Base-by-base conservation (phyloP, 306 rosid genomes). In the Citrullus colocynthis region DNA sequence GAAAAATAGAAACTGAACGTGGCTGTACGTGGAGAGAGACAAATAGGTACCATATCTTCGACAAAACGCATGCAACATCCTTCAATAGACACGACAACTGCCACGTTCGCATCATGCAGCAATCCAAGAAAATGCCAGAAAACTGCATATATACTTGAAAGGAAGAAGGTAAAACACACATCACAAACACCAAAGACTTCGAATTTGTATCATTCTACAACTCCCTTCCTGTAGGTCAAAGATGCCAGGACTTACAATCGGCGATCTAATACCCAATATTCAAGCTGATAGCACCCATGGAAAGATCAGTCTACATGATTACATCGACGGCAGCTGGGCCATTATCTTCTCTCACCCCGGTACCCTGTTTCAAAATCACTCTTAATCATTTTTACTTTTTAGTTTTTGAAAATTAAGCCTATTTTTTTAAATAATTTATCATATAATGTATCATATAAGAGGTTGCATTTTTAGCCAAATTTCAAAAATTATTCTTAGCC, bases 301-400 rank as follows among this genome's bases (percentile, higher is more conserved):
- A 61, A 90, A n/a, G 65, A 81, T 90, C 86, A 86, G 65, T 10
- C 93, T 94, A 36, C 86, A 90, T 55, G 75, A 83, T 30, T 89
- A 76, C 83, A 83, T 89, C 79, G 75, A 82, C 14, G 81, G 80
- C 78, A 49, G 69, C 78, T 89, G 96, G 97, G 84, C 86, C 85
- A 83, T 91, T 79, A 74, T 94, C 77, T 94, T 94, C 93, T 94
- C 96, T 77, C 98, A 94, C 85, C 98, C 97, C 0, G 92, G 93
- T 59, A 24, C 54, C 0, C 49, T 30, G 28, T 24, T 28, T 48
- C 54, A 48, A 48, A 5, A 48, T 48, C 16, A 48, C 17, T 48
- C 16, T 8, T 10, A 13, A 1, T 13, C 17, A 1, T 48, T 48
- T 48, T 48, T 0, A n/a, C n/a, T 11, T 45, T 45, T 45, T 6